Evolutionary conservation across 108 stramenopile species (phyloP), one percentile per base, ranked within the genome.

Genomic region (Chaetoceros tenuissimus): DNA sequence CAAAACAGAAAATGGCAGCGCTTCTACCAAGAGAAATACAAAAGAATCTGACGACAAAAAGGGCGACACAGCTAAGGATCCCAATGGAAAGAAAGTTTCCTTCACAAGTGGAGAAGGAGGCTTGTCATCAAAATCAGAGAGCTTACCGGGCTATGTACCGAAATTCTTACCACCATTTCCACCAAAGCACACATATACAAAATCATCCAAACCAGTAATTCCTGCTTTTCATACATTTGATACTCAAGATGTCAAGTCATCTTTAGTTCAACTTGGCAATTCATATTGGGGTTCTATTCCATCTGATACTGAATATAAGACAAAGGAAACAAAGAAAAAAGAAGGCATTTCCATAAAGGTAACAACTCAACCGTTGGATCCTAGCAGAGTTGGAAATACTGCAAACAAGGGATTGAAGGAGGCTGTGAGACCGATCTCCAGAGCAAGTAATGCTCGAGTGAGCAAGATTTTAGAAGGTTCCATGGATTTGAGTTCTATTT

Each of bases 361-460:
- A 26, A 7, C 64, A 54, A 55, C 54, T 0, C 69, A 63, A 8
- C 70, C 73, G 3, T 46, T 56, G 47, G 72, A 69, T 31, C 53
- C 61, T 16, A 31, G 47, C 3, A 40, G 50, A 2, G 10, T 34
- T 26, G 48, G 28, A n/a, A 56, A 34, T 28, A 31, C 21, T 52
- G 27, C 60, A 28, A 40, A 28, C 3, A 21, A 3, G 23, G 20
- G n/a, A 28, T 26, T 7, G 8, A 48, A 3, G 3, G 47, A 3
- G 3, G 22, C 46, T 16, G 55, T 91, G 48, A 58, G 70, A 24
- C 89, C 89, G 0, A 56, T 91, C 48, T 67, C 66, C 40, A 67
- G 83, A 51, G 83, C 89, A 17, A 87, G 85, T 71, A 77, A 77
- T 54, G 81, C 89, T 5, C 68, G 89, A 59, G 77, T 90, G 28